A percentile compares a stretch with the other conserved stretches of the same genome.
These are phyloP conservation scores for Ceratocystis cacaofunesta DNA, from an alignment of 2,329 filamentous ascomycete species.

Conservation along the genomic window DNA sequence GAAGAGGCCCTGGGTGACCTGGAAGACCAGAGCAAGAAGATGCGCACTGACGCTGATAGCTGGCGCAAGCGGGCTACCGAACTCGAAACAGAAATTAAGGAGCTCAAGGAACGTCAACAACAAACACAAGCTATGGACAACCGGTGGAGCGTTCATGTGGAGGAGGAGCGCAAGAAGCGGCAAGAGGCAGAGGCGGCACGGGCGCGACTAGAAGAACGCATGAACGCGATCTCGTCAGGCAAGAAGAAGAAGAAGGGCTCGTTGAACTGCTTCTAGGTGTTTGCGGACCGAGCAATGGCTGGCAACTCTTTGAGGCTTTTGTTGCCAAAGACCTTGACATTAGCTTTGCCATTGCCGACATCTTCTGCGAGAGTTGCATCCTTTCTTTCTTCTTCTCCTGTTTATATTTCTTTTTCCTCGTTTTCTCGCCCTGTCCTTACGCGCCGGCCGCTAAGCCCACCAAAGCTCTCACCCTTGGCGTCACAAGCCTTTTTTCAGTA, in stretches of 20 bases:
- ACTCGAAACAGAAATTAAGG: slow-evolving; percentile 58
- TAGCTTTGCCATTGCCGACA: slow-evolving; percentile 3
- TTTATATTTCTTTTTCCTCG: not conserved
- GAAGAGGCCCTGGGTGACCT: slow-evolving; percentile 93
- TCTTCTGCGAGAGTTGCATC: not conserved
- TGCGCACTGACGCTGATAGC: slow-evolving; percentile 75
- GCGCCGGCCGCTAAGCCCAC: not conserved
- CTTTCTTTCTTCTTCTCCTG: not conserved
- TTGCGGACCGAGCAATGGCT: slow-evolving; percentile 17
- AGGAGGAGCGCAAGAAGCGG: slow-evolving; percentile 89
- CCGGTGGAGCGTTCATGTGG: slow-evolving; percentile 68
- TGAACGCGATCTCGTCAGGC: slow-evolving; percentile 74
- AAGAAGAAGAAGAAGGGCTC: slow-evolving; percentile 95
- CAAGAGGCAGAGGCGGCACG: slow-evolving; percentile 78
- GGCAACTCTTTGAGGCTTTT: slow-evolving; percentile 5
- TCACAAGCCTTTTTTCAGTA: not conserved
- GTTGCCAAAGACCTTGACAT: not conserved
- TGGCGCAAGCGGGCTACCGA: slow-evolving; percentile 77
- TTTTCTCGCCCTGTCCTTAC: not conserved
- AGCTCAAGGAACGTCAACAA: slow-evolving; percentile 39
- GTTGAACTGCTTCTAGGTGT: slow-evolving; percentile 82
- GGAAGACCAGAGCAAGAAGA: slow-evolving; percentile 79
- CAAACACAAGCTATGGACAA: slow-evolving; percentile 37
- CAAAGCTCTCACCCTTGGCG: not conserved
- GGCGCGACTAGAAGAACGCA: slow-evolving; percentile 82